These are phyloP conservation scores for Mycocentrospora acerina DNA, from an alignment of 2,329 filamentous ascomycete species.

Conservation along the genomic window DNA sequence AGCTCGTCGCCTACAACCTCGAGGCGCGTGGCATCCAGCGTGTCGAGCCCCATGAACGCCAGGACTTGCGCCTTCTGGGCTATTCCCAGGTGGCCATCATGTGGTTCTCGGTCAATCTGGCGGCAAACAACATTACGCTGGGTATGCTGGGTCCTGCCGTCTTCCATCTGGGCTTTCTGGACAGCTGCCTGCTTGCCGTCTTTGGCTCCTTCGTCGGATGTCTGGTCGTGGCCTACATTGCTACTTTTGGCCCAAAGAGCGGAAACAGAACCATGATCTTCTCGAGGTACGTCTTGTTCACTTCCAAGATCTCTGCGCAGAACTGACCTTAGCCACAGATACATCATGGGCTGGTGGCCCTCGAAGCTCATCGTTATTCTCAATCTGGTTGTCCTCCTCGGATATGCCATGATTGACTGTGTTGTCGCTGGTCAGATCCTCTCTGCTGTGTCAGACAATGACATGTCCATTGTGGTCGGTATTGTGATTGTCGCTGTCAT, in stretches of 20 bases:
- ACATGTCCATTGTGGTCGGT: constrained; percentile 64
- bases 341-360: constrained; percentile 67
- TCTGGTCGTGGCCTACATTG: constrained; percentile 59
- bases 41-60: constrained; percentile 57
- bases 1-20: constrained; percentile 54
- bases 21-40: constrained; percentile 63
- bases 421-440: constrained; percentile 70
- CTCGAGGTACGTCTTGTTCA: constrained; percentile 33
- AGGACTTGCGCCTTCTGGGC: constrained; percentile 53
- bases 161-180: constrained; percentile 60
- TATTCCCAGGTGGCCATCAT: constrained; percentile 59
- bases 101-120: constrained; percentile 65
- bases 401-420: constrained; percentile 64
- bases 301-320: no score
- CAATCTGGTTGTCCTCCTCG: constrained; percentile 63
- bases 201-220: constrained; percentile 60
- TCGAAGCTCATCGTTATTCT: constrained; percentile 64
- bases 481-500: constrained; percentile 66
- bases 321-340: constrained; percentile 55
- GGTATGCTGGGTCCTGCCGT: constrained; percentile 63
- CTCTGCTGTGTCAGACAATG: constrained; percentile 62
- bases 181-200: constrained; percentile 58
- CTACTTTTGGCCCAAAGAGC: constrained; percentile 62
- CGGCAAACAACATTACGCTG: constrained; percentile 65
- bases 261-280: constrained; percentile 65